These are phyloP conservation scores for Ophiocordyceps unilateralis DNA, from an alignment of 2,329 filamentous ascomycete genomes.

Conservation along the genomic window DNA sequence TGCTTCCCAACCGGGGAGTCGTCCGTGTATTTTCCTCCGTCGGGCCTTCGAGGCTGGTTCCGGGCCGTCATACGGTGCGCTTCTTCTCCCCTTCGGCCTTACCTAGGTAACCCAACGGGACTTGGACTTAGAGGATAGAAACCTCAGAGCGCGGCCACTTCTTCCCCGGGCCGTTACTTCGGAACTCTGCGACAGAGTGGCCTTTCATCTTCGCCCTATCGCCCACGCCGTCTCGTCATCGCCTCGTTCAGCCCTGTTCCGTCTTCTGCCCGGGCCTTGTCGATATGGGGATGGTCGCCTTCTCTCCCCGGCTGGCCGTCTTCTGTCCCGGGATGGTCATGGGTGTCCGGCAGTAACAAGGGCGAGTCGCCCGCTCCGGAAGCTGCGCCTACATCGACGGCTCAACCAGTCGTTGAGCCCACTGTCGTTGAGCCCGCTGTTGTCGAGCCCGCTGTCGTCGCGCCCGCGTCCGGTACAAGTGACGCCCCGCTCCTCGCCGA, in stretches of 20 bases:
- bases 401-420: background rate
- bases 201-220: background rate
- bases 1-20: conserved; percentile 29
- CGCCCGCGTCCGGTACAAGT: conserved; percentile 10
- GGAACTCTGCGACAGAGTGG: background rate
- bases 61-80: conserved; percentile 8
- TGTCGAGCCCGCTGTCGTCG: no score
- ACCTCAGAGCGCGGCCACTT: background rate
- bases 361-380: background rate
- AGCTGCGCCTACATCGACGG: background rate
- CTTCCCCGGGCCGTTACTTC: background rate
- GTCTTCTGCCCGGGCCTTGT: conserved; percentile 13
- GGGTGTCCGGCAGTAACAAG: conserved; percentile 1
- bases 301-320: conserved; percentile 8
- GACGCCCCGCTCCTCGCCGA: conserved; percentile 17
- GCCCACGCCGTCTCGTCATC: background rate
- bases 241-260: conserved; percentile 7
- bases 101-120: no score
- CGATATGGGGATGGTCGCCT: conserved; percentile 14
- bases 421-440: no score
- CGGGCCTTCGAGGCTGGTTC: conserved; percentile 12
- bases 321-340: conserved; percentile 3
- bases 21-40: conserved; percentile 19
- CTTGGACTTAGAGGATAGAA: background rate
- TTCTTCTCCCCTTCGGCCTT: background rate